Conservation (phyloP, 1,139 yeast species). For the Yamadazyma aaseri region DNA sequence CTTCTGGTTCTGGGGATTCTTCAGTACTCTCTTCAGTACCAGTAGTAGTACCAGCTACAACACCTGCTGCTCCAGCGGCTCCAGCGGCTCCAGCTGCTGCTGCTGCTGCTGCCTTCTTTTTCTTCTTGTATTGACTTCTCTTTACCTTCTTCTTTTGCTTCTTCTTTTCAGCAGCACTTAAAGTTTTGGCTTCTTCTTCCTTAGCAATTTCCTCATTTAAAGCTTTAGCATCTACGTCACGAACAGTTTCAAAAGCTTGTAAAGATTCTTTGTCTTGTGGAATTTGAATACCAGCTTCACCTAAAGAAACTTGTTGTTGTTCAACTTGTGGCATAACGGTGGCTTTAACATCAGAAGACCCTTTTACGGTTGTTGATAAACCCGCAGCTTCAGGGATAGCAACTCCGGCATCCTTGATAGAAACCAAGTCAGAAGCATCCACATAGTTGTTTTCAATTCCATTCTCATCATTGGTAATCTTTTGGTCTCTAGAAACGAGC, state of each 20-base stretch:
- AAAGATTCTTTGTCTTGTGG: constrained; percentile 40
- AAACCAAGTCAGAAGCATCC: constrained; percentile 37
- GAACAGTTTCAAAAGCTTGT: constrained; percentile 36
- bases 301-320: constrained; percentile 46
- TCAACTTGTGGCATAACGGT: constrained; percentile 59
- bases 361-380: constrained; percentile 22
- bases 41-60: constrained; percentile 21
- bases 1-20: constrained; percentile 18
- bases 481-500: constrained; percentile 49
- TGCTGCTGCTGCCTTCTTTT: constrained; percentile 45
- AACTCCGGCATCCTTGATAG: constrained; percentile 26
- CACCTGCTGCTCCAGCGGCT: constrained; percentile 15
- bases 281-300: constrained; percentile 58
- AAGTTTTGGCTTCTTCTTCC: constrained; percentile 8
- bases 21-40: constrained; percentile 14
- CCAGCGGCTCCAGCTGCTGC: constrained; percentile 30
- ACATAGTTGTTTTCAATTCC: constrained; percentile 67
- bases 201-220: constrained; percentile 30
- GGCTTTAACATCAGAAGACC: constrained; percentile 34
- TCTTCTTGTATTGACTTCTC: constrained; percentile 46
- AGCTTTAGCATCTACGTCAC: constrained; percentile 45
- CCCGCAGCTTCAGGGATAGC: constrained; percentile 62
- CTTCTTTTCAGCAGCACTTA: constrained; percentile 41
- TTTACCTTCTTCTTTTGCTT: constrained; percentile 49
- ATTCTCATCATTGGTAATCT: constrained; percentile 42